Base-by-base conservation (phyloP, 1,284 basidiomycete genomes). In the Leccinum fuscescens region DNA sequence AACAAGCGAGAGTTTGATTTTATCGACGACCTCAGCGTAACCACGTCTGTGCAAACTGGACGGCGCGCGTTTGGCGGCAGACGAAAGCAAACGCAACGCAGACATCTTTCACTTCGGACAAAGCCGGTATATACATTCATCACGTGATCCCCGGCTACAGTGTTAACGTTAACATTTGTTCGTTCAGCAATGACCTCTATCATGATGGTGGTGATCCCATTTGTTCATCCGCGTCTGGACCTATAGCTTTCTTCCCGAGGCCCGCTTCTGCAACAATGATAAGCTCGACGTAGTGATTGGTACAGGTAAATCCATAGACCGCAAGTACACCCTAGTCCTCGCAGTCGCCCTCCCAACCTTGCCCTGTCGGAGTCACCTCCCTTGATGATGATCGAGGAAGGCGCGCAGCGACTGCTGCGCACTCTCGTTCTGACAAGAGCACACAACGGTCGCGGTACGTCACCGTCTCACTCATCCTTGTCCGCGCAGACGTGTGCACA, bases 1-100 rank as follows among this genome's bases (percentile, higher is more conserved):
- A 64, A 92, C 92, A 67, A 98, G 82, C 31, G 93, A 94, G 65
- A 97, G 87, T 69, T 86, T 90, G 66, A 96, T 88, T 82, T 94
- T 96, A 76, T 92, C 92, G 54, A 82, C 81, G 56, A 80, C 89
- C 73, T 95, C 94, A 59, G 95, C 95, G 77, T 97, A 97, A 55
- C 92, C 90, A 75, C 94, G 86, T 67, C 86, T 81, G 59, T 82
- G 83, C 20, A 83, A 64, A 29, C 78, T 67, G 63, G 87, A 79
- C 24, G 83, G 81, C 66, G 78, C 82, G 64, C 84, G 84, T 72
- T 86, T 85, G 68, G 82, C 81, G 69, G 81, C 83, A 75, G 84
- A 79, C 64, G 86, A 80, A 65, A 89, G 75, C 64, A 90, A 79
- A 75, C 90, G 88, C 68, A 92, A 79, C 60, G 86, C 84, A 77